Evolutionary conservation across 2,329 filamentous ascomycete species (phyloP), one percentile per base, ranked within the genome.

Genomic region (Colletotrichum cereale): DNA sequence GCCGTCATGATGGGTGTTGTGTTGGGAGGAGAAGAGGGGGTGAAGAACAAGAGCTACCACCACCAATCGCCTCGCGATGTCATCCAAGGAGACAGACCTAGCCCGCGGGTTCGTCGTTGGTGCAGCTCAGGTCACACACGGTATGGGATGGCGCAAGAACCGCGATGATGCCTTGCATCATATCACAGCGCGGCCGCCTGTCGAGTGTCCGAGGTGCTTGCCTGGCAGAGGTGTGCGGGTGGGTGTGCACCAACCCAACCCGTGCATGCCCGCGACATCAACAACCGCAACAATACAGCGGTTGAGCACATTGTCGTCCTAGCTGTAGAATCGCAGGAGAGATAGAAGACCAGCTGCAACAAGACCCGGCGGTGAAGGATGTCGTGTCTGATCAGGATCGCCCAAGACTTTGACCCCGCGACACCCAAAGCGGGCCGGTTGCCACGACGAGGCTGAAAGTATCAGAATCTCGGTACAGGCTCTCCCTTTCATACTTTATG

Each of bases 291-390:
- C 34, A 16, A 16, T 16, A 57, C 44, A 18, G 31, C 58, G n/a
- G 66, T 40, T 29, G 36, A 31, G 29, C 29, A 12, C 21, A n/a
- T 64, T 64, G 26, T 56, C 6, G 18, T 24, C 29, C 16, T 10
- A 14, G 24, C 18, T 26, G 26, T 31, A 48, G 34, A 34, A 50
- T 11, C 42, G 53, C n/a, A 10, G 34, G n/a, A 26, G 16, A 48
- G 42, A 47, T 21, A 47, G 26, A 50, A 44, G 21, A 31, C 50
- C 38, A 47, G 26, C 21, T 11, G 26, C 50, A 57, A 16, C 29
- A 24, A 53, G 26, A 14, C 53, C 18, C 53, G 67, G 62, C 62
- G 62, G 62, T 66, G 53, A 66, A 47, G 44, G 40, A 44, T 31
- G 26, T 31, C 47, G 67, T 26, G 31, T 38, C 36, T 34, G 38